phyloP scores from a whole-genome alignment of 164 flowering plant genomes.

The Magnolia sinica region DNA sequence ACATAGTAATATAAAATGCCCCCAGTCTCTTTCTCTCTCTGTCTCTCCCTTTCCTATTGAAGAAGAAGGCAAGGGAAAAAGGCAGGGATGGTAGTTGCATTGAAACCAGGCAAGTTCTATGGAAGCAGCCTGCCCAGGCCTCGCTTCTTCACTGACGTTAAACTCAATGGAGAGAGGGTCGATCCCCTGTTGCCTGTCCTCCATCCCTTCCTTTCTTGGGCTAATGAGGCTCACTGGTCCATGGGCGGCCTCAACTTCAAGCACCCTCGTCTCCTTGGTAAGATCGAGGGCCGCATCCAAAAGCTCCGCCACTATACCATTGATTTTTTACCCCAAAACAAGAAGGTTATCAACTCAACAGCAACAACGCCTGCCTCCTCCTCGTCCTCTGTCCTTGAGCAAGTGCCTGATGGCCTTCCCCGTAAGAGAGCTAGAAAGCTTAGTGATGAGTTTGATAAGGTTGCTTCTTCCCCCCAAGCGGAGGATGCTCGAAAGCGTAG shows the following conservation, averaged over 20 bases:
- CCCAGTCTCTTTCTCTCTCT: too few relatives aligned
- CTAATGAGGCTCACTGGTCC: slow-evolving; percentile 88
- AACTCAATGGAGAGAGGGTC: slow-evolving; percentile 46
- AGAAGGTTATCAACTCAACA: neutral
- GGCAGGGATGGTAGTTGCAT: slow-evolving; percentile 47
- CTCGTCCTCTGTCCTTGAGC: neutral
- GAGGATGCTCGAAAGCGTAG: neutral
- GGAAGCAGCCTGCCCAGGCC: slow-evolving; percentile 90
- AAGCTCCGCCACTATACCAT: slow-evolving; percentile 48
- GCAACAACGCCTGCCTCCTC: neutral
- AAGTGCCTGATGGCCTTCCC: neutral
- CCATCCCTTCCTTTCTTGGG: slow-evolving; percentile 82
- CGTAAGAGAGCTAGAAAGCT: slow-evolving; percentile 41
- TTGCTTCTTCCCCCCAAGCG: slow-evolving; percentile 14
- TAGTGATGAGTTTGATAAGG: slow-evolving; percentile 40
- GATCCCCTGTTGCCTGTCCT: slow-evolving; percentile 65
- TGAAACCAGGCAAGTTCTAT: slow-evolving; percentile 82
- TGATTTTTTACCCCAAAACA: slow-evolving; percentile 10
- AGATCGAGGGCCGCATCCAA: slow-evolving; percentile 69
- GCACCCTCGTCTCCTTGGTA: slow-evolving; percentile 74
- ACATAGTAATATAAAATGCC: too few relatives aligned
- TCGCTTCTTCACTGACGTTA: slow-evolving; percentile 58
- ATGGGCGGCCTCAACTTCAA: slow-evolving; percentile 85
- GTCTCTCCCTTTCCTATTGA: too few relatives aligned
- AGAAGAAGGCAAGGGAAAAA: too few relatives aligned